phyloP scores from a whole-genome alignment of 495 filamentous ascomycete genomes.

The Podospora australis region DNA sequence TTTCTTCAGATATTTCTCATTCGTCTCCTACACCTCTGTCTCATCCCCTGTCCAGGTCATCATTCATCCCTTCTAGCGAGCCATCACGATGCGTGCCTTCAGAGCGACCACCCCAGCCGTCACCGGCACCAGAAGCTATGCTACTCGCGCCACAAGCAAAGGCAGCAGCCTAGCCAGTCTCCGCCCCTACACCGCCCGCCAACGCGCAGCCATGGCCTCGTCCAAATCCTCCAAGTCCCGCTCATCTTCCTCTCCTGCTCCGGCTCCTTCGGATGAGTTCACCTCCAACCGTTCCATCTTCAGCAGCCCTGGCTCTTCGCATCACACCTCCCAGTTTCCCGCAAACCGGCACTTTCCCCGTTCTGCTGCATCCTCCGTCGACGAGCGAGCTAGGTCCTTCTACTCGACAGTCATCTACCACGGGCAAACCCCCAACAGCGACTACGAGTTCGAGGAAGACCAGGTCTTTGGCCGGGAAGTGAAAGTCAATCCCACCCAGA shows the following conservation, averaged over 20 bases:
- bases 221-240: neutral
- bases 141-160: too few relatives aligned
- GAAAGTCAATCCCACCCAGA: constrained; percentile 24
- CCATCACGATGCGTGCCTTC: too few relatives aligned
- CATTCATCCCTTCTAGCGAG: too few relatives aligned
- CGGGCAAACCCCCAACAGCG: constrained; percentile 1
- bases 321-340: neutral
- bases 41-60: too few relatives aligned
- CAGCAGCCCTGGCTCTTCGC: neutral
- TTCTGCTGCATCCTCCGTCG: neutral
- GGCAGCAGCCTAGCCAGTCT: too few relatives aligned
- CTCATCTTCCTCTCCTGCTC: neutral
- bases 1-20: too few relatives aligned
- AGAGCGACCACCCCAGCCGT: too few relatives aligned
- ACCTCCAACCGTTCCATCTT: constrained; percentile 3
- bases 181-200: neutral
- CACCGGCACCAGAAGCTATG: too few relatives aligned
- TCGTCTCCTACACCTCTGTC: too few relatives aligned
- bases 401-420: constrained; percentile 12
- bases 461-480: constrained; percentile 17
- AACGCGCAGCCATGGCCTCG: neutral
- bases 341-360: neutral
- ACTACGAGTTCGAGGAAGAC: constrained; percentile 2
- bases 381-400: constrained; percentile 5
- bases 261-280: neutral